Percentiles rank a stretch among this genome's conserved stretches.
Conservation (phyloP, 73 alveolate species). For the Paramecium sexaurelia region DNA sequence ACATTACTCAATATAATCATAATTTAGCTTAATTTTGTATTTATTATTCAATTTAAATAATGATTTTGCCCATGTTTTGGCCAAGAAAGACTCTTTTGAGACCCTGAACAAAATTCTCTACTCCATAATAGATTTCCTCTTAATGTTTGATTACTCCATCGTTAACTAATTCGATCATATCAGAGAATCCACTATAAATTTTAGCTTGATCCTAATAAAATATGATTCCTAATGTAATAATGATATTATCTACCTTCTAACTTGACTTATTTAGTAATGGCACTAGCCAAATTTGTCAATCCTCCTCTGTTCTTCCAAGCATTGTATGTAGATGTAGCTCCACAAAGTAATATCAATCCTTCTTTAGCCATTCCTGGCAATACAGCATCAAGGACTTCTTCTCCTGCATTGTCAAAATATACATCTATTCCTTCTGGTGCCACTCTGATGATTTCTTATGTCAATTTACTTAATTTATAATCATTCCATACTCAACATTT, state of each 20-base stretch:
- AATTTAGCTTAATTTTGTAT: neutral
- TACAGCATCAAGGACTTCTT: constrained; percentile 65
- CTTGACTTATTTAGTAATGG: neutral
- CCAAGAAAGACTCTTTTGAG: constrained; percentile 71
- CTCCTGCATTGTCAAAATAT: constrained; percentile 68
- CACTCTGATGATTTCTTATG: constrained; percentile 1
- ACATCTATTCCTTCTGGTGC: constrained; percentile 67
- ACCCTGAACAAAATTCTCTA: constrained; percentile 69
- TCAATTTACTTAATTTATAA: constrained; percentile 9
- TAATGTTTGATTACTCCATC: constrained; percentile 46
- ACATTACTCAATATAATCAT: neutral
- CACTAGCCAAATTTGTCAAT: neutral
- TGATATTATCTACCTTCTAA: neutral
- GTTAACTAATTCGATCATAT: neutral
- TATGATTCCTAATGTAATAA: neutral
- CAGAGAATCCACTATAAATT: neutral
- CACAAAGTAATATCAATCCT: constrained; percentile 53
- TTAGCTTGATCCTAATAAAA: neutral
- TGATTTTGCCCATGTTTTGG: constrained; percentile 74
- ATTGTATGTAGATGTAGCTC: constrained; percentile 66
- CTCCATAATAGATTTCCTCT: constrained; percentile 71
- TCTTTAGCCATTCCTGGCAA: constrained; percentile 53
- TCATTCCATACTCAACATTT: neutral
- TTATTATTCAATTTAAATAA: constrained; percentile 37
- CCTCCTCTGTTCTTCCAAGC: constrained; percentile 66